Base-by-base conservation (phyloP, 805 yeast species). In the Schwanniomyces occidentalis region DNA sequence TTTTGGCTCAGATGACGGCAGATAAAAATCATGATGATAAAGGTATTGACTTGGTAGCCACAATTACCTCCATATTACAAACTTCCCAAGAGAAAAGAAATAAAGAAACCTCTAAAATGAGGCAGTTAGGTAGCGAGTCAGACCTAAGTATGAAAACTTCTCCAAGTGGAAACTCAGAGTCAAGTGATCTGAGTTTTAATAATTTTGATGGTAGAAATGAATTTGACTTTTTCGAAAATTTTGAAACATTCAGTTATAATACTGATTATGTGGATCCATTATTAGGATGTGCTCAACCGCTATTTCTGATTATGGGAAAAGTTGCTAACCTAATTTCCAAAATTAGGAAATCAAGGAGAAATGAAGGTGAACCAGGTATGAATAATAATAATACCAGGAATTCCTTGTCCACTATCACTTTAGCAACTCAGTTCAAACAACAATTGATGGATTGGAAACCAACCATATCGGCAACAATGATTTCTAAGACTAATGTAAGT, bases 271-370 rank as follows among this genome's bases (percentile, higher is more conserved):
- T 81, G 25, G 88, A 82, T 49, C 85, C 87, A 7, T 60, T 81
- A 23, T 56, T 82, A 31, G 89, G 89, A 2, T 78, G 83, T 51
- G 81, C 80, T 0, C 85, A 79, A 50, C 71, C 76, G 2, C 53
- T 82, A 20, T 82, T 82, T 50, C 76, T 81, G 36, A 66, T 81
- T 9, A 77, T 82, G 61, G 84, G 85, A 4, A 71, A 71, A 44
- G 83, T 78, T 14, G 85, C 86, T 0, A 56, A 73, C 2, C 59
- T 81, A 26, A 76, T 79, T 8, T 57, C 72, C 6, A 67, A 70
- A 32, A 75, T 77, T 10, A 59, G 82, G 41, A 65, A 49, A 40
- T 51, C 39, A 5, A 46, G 48, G 54, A 62, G 45, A 15, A 27
- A 35, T 19, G 49, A 48, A 6, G 7, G 10, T 6, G 44, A 35